Base-by-base conservation (phyloP, 2,329 filamentous ascomycete genomes). In the Cercospora sp. region DNA sequence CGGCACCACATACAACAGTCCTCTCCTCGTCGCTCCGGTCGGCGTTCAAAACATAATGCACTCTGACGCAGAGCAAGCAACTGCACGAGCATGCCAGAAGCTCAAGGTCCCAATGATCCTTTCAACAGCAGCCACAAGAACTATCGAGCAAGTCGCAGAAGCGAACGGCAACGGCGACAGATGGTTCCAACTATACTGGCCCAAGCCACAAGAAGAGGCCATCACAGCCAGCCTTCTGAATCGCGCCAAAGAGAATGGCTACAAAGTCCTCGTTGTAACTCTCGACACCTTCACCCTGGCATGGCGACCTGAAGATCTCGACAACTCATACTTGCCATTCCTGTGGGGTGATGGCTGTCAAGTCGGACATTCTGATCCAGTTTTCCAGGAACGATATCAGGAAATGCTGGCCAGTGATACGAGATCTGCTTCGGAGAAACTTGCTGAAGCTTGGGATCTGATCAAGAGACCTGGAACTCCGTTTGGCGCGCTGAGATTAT, bases 31-130 rank as follows among this genome's bases (percentile, higher is more conserved):
- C 74, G 90, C 89, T 0, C 90, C 90, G 0, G 83, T 93, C 1
- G 90, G 91, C 0, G 89, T 91, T 0, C 89, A 92, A 73, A 81
- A 82, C 1, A 87, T 91, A 33, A 88, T 90, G 75, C 89, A 93
- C 72, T 76, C 81, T 0, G 87, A 91, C 71, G 87, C 83, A 13
- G 90, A 93, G 74, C 82, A 84, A 1, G 90, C 88, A 0, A 84
- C 88, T 0, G 88, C 90, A 0, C 79, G 83, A n/a, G 88, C 87
- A 0, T 90, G 88, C 68, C 83, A 84, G 3, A 83, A 87, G 13
- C 80, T 88, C 1, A 82, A 84, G 1, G 82, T 93, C 0, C 90
- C 91, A 0, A 91, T 88, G 77, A 88, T 88, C 63, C 80, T 92
- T 60, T 89, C 86, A 68, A 92, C 90, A 1, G 89, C 90, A 1